Conservation (phyloP, 73 alveolate species). For the Loxodes magnus region DNA sequence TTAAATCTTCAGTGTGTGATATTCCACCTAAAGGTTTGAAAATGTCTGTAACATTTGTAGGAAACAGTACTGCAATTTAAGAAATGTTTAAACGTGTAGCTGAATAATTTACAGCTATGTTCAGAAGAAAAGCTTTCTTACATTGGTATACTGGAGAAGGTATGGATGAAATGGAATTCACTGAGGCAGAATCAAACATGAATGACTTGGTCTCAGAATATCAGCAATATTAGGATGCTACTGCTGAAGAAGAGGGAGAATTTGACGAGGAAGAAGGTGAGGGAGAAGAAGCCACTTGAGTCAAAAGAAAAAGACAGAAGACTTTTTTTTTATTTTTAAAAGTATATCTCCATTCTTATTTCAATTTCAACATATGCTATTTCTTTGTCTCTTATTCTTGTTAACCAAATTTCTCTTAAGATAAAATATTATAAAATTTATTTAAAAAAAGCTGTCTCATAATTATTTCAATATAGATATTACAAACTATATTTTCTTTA, state of each 20-base stretch:
- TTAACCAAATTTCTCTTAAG: too few relatives aligned
- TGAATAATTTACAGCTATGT: slow-evolving; percentile 95
- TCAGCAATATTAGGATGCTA: slow-evolving; percentile 88
- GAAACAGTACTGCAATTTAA: slow-evolving; percentile 92
- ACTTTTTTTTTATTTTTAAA: not conserved
- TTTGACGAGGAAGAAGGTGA: slow-evolving; percentile 77
- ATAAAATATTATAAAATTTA: too few relatives aligned
- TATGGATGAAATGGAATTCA: slow-evolving; percentile 90
- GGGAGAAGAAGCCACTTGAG: slow-evolving; percentile 71
- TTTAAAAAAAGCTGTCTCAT: too few relatives aligned
- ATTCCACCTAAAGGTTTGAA: slow-evolving; percentile 97
- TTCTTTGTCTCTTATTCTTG: too few relatives aligned
- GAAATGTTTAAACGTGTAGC: slow-evolving; percentile 97
- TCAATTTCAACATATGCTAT: too few relatives aligned
- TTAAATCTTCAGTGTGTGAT: slow-evolving; percentile 90
- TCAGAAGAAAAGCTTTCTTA: slow-evolving; percentile 96
- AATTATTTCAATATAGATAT: too few relatives aligned
- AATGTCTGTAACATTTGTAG: slow-evolving; percentile 97
- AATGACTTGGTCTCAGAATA: slow-evolving; percentile 94
- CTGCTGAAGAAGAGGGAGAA: slow-evolving; percentile 91
- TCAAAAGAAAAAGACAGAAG: not conserved
- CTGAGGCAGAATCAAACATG: slow-evolving; percentile 93
- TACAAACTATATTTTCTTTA: too few relatives aligned
- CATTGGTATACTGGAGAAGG: slow-evolving; percentile 96
- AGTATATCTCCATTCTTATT: too few relatives aligned